Conservation (phyloP, 805 yeast species). For the Sugiyamaella smithiae region DNA sequence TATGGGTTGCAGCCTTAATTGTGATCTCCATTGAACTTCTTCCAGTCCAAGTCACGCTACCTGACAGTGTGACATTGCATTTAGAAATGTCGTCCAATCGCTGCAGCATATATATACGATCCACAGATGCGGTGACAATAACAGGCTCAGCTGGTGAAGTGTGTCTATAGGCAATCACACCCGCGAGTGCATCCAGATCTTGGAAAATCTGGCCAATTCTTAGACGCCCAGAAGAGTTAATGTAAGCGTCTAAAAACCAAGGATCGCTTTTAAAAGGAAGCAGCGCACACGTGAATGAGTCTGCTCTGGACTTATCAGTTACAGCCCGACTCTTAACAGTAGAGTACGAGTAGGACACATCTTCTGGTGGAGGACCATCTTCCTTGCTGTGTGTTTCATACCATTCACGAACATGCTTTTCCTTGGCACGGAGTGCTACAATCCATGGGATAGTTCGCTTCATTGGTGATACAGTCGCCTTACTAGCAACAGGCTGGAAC, state of each 20-base stretch:
- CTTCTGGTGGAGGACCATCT: constrained; percentile 52
- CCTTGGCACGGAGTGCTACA: constrained; percentile 73
- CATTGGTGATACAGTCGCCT: constrained; percentile 37
- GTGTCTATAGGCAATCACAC: constrained; percentile 88
- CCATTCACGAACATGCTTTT: constrained; percentile 70
- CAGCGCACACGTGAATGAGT: constrained; percentile 50
- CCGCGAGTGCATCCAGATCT: constrained; percentile 91
- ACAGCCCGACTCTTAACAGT: constrained; percentile 70
- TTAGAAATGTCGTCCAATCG: constrained; percentile 74
- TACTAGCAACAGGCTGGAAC: constrained; percentile 35
- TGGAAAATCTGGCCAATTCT: constrained; percentile 92
- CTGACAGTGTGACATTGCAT: constrained; percentile 78
- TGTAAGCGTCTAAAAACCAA: constrained; percentile 80
- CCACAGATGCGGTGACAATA: constrained; percentile 93
- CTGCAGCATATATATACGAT: constrained; percentile 81
- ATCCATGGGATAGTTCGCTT: constrained; percentile 70
- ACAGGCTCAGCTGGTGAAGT: constrained; percentile 95
- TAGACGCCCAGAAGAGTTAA: constrained; percentile 86
- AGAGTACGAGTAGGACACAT: constrained; percentile 49
- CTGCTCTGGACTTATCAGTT: constrained; percentile 69
- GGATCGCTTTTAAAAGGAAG: constrained; percentile 83
- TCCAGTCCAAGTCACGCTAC: constrained; percentile 94
- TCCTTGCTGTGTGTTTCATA: constrained; percentile 38
- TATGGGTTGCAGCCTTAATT: constrained; percentile 80
- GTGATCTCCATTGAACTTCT: constrained; percentile 93